phyloP scores from a whole-genome alignment of 441 rosid genomes.

The Gossypium aridum region DNA sequence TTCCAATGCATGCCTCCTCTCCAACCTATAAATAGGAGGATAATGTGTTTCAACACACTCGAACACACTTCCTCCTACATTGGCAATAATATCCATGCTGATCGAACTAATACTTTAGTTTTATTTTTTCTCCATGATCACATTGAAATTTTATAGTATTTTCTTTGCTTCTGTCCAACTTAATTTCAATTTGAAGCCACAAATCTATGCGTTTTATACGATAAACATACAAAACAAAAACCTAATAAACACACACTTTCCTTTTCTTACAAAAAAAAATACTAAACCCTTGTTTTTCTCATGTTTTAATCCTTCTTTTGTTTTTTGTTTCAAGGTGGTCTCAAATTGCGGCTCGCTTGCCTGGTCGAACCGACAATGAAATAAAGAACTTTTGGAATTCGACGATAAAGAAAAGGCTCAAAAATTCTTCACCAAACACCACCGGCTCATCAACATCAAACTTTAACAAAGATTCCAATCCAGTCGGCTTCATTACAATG shows the following conservation, averaged over 20 bases:
- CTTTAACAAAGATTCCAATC: constrained; percentile 28
- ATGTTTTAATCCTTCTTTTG: background rate
- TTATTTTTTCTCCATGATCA: too few species aligned
- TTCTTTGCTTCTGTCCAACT: background rate
- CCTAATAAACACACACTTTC: too few species aligned
- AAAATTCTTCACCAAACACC: constrained; percentile 62
- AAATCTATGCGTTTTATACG: too few species aligned
- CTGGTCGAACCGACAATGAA: constrained; percentile 94
- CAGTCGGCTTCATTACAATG: constrained; percentile 9
- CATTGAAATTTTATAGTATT: too few species aligned
- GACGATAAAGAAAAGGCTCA: constrained; percentile 75
- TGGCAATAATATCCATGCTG: too few species aligned
- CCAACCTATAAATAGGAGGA: too few species aligned
- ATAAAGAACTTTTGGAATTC: constrained; percentile 98
- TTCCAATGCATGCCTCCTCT: constrained; percentile 7
- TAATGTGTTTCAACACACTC: too few species aligned
- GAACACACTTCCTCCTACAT: too few species aligned
- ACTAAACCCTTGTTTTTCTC: background rate
- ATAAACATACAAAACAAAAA: too few species aligned
- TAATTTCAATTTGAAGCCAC: background rate
- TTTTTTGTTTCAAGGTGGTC: constrained; percentile 64
- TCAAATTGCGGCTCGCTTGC: constrained; percentile 91
- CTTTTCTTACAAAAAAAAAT: too few species aligned
- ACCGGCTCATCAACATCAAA: constrained; percentile 50
- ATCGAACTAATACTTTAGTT: too few species aligned